Conservation (phyloP, 2,329 filamentous ascomycete species). For the Berkeleyomyces rouxiae region DNA sequence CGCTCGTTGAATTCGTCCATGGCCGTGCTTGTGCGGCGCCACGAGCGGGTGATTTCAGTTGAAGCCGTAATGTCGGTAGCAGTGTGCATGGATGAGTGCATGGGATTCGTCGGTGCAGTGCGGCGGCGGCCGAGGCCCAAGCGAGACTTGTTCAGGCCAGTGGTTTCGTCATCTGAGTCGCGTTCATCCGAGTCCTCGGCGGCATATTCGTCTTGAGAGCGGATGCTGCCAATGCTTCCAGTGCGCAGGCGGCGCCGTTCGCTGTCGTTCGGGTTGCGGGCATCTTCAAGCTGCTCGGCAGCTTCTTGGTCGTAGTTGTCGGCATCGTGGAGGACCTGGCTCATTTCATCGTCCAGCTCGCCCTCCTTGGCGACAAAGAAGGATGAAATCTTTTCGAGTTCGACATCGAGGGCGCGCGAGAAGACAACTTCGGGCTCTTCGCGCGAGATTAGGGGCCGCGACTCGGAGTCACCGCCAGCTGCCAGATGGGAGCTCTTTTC, state of each 20-base stretch:
- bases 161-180: slow-evolving; percentile 45
- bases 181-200: slow-evolving; percentile 44
- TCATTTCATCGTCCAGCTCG: slow-evolving; percentile 69
- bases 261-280: slow-evolving; percentile 17
- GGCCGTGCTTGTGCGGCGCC: slow-evolving; percentile 45
- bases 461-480: slow-evolving; percentile 55
- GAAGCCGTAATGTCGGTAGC: slow-evolving; percentile 45
- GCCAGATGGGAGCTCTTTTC: slow-evolving; percentile 56
- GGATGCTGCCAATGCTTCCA: slow-evolving; percentile 26
- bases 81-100: slow-evolving; percentile 20
- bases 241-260: slow-evolving; percentile 16
- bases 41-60: slow-evolving; percentile 38
- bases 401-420: slow-evolving; percentile 61
- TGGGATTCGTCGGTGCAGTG: not conserved
- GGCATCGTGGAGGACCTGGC: slow-evolving; percentile 59
- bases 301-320: slow-evolving; percentile 48
- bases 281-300: slow-evolving; percentile 25
- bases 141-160: slow-evolving; percentile 32
- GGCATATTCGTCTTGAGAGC: slow-evolving; percentile 37
- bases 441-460: slow-evolving; percentile 59
- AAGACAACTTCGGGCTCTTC: slow-evolving; percentile 72
- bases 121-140: slow-evolving; percentile 22
- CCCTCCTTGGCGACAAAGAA: slow-evolving; percentile 84
- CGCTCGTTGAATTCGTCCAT: slow-evolving; percentile 71
- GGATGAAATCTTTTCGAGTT: slow-evolving; percentile 83